Evolutionary conservation across 805 yeast species (phyloP), one percentile per base, ranked within the genome.

Genomic region (Lachancea waltii): DNA sequence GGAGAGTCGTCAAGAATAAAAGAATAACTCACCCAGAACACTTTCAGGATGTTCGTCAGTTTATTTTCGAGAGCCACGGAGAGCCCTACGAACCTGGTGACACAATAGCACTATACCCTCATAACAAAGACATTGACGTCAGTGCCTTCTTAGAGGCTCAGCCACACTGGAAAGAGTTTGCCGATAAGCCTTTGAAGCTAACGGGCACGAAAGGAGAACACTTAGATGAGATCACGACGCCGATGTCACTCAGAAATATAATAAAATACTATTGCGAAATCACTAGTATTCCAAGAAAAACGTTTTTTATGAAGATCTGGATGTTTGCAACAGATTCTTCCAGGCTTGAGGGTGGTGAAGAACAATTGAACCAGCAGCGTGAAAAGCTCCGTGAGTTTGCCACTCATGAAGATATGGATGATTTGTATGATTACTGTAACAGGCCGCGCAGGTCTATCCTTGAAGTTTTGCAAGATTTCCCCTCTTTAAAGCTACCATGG

Each of bases 371-470:
- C 39, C 67, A 90, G 41, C 97, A 90, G 50, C 64, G 67, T 24
- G 92, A 79, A 35, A 84, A 85, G 51, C 66, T 92, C 32, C 63
- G 64, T 35, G 96, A 92, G 49, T 84, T 92, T 50, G 74, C 82
- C 7, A 64, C 72, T 7, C 68, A 79, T 35, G 81, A 81, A 30
- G 86, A 84, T 35, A 73, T 81, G 36, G 87, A 90, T 54, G 95
- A 85, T 38, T 61, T 89, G 31, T 90, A 78, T 56, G 80, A 90
- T 58, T 92, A 92, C 59, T 94, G 94, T n/a, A 84, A 86, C 54
- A 67, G 97, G 42, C 97, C 97, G 4, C 70, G 96, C 46, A 62
- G 99, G 47, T 86, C 95, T 35, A 72, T 89, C 3, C 54, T 87
- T 16, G 99, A 92, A 57, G 82, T 84, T 0, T 57, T 92, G 5